Base-by-base conservation (phyloP, 2,329 filamentous ascomycete genomes). In the Fonsecaea multimorphosa region DNA sequence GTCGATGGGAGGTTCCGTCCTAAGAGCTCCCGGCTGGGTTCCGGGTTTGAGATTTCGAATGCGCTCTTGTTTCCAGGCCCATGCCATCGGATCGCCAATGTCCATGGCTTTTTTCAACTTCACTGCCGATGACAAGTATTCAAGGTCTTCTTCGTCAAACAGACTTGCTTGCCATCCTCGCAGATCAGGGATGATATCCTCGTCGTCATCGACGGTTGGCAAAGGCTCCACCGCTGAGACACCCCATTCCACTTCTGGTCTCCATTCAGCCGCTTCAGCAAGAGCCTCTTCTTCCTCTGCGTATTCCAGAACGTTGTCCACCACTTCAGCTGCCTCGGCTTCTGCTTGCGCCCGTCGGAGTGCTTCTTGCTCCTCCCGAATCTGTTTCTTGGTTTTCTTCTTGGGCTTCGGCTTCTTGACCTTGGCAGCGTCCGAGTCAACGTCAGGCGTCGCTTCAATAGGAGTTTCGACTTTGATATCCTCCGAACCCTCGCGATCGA, bases 61-160 rank as follows among this genome's bases (percentile, higher is more conserved):
- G 71, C 89, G 85, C 72, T 90, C 89, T 73, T 91, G 88, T 73
- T 87, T 88, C 86, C 87, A 90, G 4, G 88, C 86, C 88, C 88
- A 91, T 34, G 85, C 81, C 58, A 85, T 81, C 36, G 85, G 79
- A 74, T 89, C 86, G 38, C 83, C 83, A 63, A 90, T 78, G 27
- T 82, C 78, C 36, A 83, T 82, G 31, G 80, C 74, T 12, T 78
- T 66, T 44, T 82, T 77, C 2, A 80, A 77, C 9, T 79, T 76
- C 57, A 90, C 75, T 1, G 84, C 82, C 49, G 83, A 77, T 64
- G 80, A 80, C 51, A 90, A 82, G 70, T 85, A 61, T 36, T 67
- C 44, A 40, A 91, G 77, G 73, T 91, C 87, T 75, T 91, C 89
- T 4, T 88, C 84, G 70, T 91, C 89, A 75, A 90, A 90, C 71